Base-by-base conservation (phyloP, 352 stramenopile species). In the Globisporangium camurandrum region DNA sequence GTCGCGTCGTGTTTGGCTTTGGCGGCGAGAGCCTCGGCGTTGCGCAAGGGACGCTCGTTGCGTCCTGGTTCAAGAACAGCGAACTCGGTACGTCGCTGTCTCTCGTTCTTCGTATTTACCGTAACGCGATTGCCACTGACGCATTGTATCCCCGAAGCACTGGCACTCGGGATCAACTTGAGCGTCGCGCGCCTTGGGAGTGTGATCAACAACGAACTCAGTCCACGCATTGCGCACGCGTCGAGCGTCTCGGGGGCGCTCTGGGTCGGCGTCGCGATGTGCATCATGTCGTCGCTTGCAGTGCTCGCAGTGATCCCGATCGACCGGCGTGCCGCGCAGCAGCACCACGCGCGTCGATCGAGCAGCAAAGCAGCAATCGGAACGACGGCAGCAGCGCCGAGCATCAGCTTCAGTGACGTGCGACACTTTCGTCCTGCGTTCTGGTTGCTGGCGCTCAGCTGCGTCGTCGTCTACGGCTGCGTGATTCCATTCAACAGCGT, bases 401-500 rank as follows among this genome's bases (percentile, higher is more conserved):
- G 56, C 36, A 84, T 89, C 56, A 76, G 70, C 48, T 74, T 90
- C 27, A 74, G 71, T 51, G 76, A 93, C 50, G 60, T 93, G 20
- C 80, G 82, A 40, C 68, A 90, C 40, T 93, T 93, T 49, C 75
- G 75, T 1, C 78, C 76, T 26, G 70, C 86, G 0, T 97, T 96
- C 56, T 97, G 86, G 87, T 59, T 97, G 4, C 56, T 97, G 16
- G 78, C 74, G 7, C 51, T 97, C n/a, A 91, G 74, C 46, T 97
- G 88, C 54, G 63, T 97, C 41, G 80, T 97, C 2, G 77, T 97
- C 12, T 98, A 98, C 48, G 91, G 87, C 30, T 95, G 84, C 50
- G 86, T 98, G 10, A 84, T 97, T 19, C 91, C 92, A 23, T 98
- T 97, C 56, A 98, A 97, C 60, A 97, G 89, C 59, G 84, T 98